Percentiles rank a stretch among this genome's conserved stretches.
phyloP scores from a whole-genome alignment of 2,329 filamentous ascomycete species.

The Erysiphe neolycopersici region DNA sequence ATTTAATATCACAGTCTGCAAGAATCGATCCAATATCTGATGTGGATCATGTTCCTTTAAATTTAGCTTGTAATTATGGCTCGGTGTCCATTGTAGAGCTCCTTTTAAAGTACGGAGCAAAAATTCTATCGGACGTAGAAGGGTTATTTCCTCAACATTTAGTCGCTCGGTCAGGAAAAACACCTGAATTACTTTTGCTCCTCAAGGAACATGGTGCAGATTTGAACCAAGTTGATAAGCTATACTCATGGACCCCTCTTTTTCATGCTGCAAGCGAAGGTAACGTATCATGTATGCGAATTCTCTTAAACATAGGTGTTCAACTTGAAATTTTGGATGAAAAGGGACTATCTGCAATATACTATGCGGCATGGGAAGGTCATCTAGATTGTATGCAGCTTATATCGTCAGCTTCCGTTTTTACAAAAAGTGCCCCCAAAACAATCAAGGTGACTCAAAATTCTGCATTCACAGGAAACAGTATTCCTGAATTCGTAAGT shows the following conservation, averaged over 20 bases:
- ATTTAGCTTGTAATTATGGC: constrained; percentile 83
- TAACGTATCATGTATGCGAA: constrained; percentile 66
- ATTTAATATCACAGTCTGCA: constrained; percentile 52
- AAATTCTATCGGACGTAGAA: constrained; percentile 80
- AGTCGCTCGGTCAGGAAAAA: constrained; percentile 68
- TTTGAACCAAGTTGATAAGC: constrained; percentile 74
- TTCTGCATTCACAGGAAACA: constrained; percentile 11
- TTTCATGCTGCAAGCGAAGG: constrained; percentile 94
- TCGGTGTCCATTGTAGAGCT: constrained; percentile 64
- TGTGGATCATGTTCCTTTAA: constrained; percentile 77
- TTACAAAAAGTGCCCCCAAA: constrained; percentile 1
- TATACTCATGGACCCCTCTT: constrained; percentile 91
- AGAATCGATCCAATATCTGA: constrained; percentile 66
- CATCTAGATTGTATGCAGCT: constrained; percentile 85
- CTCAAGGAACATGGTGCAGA: constrained; percentile 70
- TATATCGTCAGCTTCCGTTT: constrained; percentile 26
- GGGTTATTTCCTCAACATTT: constrained; percentile 93
- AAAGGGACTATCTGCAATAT: constrained; percentile 82
- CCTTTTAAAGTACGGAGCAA: constrained; percentile 53
- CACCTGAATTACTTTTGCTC: constrained; percentile 50
- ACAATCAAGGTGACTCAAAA: constrained; percentile 10
- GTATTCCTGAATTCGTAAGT: constrained; percentile 22
- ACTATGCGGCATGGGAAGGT: constrained; percentile 96
- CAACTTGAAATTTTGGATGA: constrained; percentile 65
- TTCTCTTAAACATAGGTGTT: constrained; percentile 52